phyloP scores from a whole-genome alignment of 768 basidiomycete genomes.

The Boletus reticuloceps region DNA sequence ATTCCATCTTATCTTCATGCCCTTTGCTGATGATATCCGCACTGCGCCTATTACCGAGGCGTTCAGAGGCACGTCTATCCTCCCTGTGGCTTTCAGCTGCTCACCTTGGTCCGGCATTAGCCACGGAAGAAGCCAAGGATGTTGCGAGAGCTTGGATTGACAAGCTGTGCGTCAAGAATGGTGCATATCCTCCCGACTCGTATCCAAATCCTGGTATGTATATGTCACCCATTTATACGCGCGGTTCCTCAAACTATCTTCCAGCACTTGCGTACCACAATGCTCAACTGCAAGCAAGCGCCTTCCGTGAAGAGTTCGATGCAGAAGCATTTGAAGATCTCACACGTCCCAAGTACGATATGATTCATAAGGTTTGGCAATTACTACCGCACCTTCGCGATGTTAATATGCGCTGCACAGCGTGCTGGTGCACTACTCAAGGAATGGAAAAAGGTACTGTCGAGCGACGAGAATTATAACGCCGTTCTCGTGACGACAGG shows the following conservation, averaged over 20 bases:
- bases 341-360: conserved; percentile 71
- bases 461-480: conserved; percentile 62
- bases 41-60: conserved; percentile 67
- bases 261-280: conserved; percentile 77
- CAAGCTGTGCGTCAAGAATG: conserved; percentile 75
- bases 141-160: conserved; percentile 72
- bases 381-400: not conserved
- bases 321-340: conserved; percentile 75
- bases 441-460: conserved; percentile 66
- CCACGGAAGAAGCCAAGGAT: conserved; percentile 63
- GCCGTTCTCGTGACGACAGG: conserved; percentile 46
- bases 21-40: conserved; percentile 93
- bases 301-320: conserved; percentile 89
- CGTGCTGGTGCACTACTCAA: conserved; percentile 66
- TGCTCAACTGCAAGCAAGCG: conserved; percentile 86
- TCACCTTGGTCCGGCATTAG: conserved; percentile 37
- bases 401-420: conserved; percentile 32
- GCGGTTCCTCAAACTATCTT: not conserved
- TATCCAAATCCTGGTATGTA: conserved; percentile 86
- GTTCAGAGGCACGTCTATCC: conserved; percentile 50
- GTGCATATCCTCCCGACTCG: conserved; percentile 82
- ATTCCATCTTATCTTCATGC: conserved; percentile 90
- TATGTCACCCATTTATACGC: not conserved
- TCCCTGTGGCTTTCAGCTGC: not conserved
- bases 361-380: conserved; percentile 70